Evolutionary conservation across 2,329 filamentous ascomycete species (phyloP).

Genomic region (Rhynchosporium graminicola): DNA sequence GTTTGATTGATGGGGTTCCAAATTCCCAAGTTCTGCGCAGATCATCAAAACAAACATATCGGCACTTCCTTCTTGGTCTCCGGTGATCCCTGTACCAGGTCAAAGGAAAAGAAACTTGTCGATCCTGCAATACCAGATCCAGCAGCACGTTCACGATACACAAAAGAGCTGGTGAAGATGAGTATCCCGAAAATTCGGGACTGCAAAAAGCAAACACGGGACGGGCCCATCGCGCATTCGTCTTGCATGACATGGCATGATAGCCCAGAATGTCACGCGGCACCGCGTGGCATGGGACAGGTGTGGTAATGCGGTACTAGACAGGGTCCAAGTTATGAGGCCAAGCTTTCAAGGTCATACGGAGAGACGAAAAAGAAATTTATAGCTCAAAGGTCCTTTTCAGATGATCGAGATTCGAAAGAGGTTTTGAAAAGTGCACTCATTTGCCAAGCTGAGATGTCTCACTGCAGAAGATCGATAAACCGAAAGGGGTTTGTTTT

Average conservation of each 20-base stretch:
- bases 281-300: slow-evolving; percentile 5
- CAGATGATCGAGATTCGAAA: not conserved
- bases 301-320: not conserved
- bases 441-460: not conserved
- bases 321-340: not conserved
- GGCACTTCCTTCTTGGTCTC: slow-evolving; percentile 6
- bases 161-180: slow-evolving; percentile 9
- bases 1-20: not conserved
- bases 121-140: slow-evolving; percentile 11
- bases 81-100: not conserved
- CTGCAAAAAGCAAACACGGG: slow-evolving; percentile 19
- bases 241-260: slow-evolving; percentile 5
- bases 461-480: slow-evolving; percentile 1
- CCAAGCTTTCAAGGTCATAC: not conserved
- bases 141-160: not conserved
- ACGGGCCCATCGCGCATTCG: not conserved
- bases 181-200: slow-evolving; percentile 16
- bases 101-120: not conserved
- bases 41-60: not conserved
- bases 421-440: not conserved
- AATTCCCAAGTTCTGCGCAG: not conserved
- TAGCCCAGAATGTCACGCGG: slow-evolving; percentile 7
- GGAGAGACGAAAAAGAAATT: slow-evolving; percentile 3
- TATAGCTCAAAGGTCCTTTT: slow-evolving; percentile 2
- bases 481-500: not conserved